Evolutionary conservation across 139 green algal species (phyloP).

Genomic region (Pleodorina starrii): DNA sequence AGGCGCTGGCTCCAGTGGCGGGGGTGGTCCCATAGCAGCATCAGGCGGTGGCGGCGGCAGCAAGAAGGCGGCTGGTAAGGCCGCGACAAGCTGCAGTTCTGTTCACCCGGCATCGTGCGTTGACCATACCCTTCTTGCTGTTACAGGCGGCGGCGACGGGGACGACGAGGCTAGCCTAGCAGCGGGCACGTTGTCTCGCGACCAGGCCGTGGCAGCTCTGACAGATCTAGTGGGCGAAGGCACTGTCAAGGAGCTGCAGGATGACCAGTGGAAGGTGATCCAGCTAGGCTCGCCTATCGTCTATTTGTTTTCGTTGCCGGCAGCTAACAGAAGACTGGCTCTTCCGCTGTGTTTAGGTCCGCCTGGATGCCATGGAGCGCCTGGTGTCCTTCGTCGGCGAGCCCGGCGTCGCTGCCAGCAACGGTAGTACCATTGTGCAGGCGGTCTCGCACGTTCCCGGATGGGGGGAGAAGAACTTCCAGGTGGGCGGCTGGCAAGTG

Average conservation of each 20-base stretch:
- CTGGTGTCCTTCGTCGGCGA: conserved; percentile 68
- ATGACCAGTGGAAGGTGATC: conserved; percentile 88
- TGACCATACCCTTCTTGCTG: too few relatives aligned
- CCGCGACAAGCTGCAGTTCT: background rate
- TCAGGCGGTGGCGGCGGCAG: background rate
- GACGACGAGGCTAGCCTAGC: conserved; percentile 66
- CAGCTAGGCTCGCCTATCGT: too few relatives aligned
- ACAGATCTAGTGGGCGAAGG: conserved; percentile 72
- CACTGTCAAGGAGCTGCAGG: conserved; percentile 71
- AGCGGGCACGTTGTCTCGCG: conserved; percentile 55
- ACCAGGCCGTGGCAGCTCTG: conserved; percentile 71
- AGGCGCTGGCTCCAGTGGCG: background rate
- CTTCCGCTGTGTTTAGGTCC: conserved; percentile 56
- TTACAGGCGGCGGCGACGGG: conserved; percentile 30
- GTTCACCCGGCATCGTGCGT: background rate
- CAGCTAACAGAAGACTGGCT: too few relatives aligned
- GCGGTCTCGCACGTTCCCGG: conserved; percentile 82
- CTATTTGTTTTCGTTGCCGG: too few relatives aligned
- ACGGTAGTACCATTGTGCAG: conserved; percentile 72
- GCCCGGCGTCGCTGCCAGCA: conserved; percentile 47
- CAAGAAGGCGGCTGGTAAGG: conserved; percentile 16
- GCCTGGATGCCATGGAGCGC: conserved; percentile 84
- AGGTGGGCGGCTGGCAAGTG: conserved; percentile 80
- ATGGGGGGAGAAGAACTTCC: conserved; percentile 97
- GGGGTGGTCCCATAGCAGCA: background rate